Conservation (phyloP, 495 filamentous ascomycete species). For the Daldinia caldariorum region DNA sequence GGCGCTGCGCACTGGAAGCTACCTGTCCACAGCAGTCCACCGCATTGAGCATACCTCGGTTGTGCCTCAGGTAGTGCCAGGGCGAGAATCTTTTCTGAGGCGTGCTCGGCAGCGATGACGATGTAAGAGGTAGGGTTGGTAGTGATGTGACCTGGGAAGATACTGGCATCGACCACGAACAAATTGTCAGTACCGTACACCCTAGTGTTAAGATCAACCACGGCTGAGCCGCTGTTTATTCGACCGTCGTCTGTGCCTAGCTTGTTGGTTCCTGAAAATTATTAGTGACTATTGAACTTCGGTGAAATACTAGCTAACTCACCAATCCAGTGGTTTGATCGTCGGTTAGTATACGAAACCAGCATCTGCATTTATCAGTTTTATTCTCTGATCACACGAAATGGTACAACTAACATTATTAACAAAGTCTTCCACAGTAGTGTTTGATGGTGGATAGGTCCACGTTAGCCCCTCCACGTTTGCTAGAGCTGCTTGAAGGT, state of each 20-base stretch:
- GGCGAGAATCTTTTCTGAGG: conserved; percentile 59
- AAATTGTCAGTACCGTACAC: conserved; percentile 76
- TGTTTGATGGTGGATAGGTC: conserved; percentile 57
- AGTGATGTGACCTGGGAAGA: conserved; percentile 66
- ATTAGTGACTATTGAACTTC: background rate
- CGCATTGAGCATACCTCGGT: conserved; percentile 55
- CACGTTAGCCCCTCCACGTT: conserved; percentile 61
- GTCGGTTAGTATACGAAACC: conserved; percentile 59
- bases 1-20: conserved; percentile 49
- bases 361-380: conserved; percentile 44
- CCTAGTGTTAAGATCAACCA: conserved; percentile 71
- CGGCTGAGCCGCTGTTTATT: conserved; percentile 61
- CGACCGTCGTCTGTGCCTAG: conserved; percentile 73
- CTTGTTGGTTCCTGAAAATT: conserved; percentile 56
- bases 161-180: conserved; percentile 67
- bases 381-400: background rate
- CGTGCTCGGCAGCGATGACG: conserved; percentile 63
- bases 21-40: conserved; percentile 53
- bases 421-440: conserved; percentile 61
- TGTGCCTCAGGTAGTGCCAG: conserved; percentile 37
- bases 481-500: conserved; percentile 64
- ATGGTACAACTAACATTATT: conserved; percentile 42
- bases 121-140: conserved; percentile 66
- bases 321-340: conserved; percentile 59
- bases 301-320: background rate